Percentiles rank a stretch among this genome's conserved stretches.
phyloP scores from a whole-genome alignment of 345 rosid genomes.

The Populus alba region DNA sequence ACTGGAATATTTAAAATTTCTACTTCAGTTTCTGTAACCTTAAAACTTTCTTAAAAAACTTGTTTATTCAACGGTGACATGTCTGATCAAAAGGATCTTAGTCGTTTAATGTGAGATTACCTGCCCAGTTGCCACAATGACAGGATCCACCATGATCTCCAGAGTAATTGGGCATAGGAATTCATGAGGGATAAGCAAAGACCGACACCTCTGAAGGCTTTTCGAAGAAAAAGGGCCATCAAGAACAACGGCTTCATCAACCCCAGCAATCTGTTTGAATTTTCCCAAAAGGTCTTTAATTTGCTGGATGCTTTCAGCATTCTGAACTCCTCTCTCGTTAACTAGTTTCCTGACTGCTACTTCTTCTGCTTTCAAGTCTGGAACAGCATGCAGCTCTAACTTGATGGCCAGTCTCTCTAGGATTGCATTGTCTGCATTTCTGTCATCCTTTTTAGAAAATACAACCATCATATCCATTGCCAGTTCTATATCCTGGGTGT shows the following conservation, averaged over 20 bases:
- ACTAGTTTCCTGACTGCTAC: conserved; percentile 40
- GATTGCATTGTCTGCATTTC: conserved; percentile 51
- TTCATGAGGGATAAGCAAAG: conserved; percentile 46
- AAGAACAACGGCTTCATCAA: conserved; percentile 30
- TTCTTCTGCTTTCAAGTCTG: conserved; percentile 50
- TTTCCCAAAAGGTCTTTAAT: conserved; percentile 41
- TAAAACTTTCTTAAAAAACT: neutral
- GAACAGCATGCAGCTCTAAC: conserved; percentile 45
- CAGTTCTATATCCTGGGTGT: conserved; percentile 61
- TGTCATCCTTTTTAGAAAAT: conserved; percentile 42
- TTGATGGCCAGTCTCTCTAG: conserved; percentile 56
- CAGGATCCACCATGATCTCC: conserved; percentile 67
- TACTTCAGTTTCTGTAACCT: neutral
- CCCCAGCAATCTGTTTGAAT: conserved; percentile 48
- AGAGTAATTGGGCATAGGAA: conserved; percentile 56
- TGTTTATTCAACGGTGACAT: neutral
- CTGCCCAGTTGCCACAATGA: conserved; percentile 68
- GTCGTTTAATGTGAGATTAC: conserved; percentile 22
- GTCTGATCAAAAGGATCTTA: neutral
- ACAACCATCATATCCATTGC: conserved; percentile 70
- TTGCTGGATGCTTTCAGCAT: conserved; percentile 40
- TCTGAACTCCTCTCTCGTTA: conserved; percentile 32
- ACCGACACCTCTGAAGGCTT: conserved; percentile 35
- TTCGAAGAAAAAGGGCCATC: conserved; percentile 36
- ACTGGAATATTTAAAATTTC: neutral